Base-by-base conservation (phyloP, 2,329 filamentous ascomycete genomes). In the Cercospora berteroae region DNA sequence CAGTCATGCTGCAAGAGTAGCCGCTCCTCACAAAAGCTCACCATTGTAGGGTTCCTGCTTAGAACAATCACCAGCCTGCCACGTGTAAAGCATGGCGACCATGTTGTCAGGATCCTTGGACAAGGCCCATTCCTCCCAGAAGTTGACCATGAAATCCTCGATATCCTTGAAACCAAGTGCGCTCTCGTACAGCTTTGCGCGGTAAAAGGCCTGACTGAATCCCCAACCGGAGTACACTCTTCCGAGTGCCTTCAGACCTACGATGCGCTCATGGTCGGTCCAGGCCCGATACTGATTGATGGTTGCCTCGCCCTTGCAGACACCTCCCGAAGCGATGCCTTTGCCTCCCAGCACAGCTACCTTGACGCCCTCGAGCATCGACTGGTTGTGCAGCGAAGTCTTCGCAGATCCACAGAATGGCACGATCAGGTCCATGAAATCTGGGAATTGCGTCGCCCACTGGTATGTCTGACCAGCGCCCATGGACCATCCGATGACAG, bases 141-240 rank as follows among this genome's bases (percentile, higher is more conserved):
- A 93, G 12, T 84, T 86, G 6, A 87, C 80, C 83, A 94, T 86
- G 69, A 93, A 94, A 63, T 91, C 87, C 69, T 93, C 90, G 2
- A 94, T 81, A 64, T 87, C 82, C 70, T 88, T 87, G 73, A 85
- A 92, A 0, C 89, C 89, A 8, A 93, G 83, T 0, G 76, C 81
- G 1, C 78, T 88, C 76, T 91, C 86, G 75, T 89, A 89, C n/a
- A 92, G 67, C 75, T 84, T 88, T 71, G 92, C 82, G 1, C 91
- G 85, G 74, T 94, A 94, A 74, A 94, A 94, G 0, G 90, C 85
- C 74, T 94, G 91, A 61, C 88, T 90, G 73, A 94, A 91, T 0
- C 92, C 91, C 91, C 87, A 95, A 0, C 91, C 91, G 1, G 91
- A 90, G 78, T 95, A 95, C 0, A 88, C 91, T 5, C 77, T 69